Percentiles rank a stretch among this genome's conserved stretches.
Evolutionary conservation across 345 rosid species (phyloP).

Genomic region (Euphorbia pulcherrima): DNA sequence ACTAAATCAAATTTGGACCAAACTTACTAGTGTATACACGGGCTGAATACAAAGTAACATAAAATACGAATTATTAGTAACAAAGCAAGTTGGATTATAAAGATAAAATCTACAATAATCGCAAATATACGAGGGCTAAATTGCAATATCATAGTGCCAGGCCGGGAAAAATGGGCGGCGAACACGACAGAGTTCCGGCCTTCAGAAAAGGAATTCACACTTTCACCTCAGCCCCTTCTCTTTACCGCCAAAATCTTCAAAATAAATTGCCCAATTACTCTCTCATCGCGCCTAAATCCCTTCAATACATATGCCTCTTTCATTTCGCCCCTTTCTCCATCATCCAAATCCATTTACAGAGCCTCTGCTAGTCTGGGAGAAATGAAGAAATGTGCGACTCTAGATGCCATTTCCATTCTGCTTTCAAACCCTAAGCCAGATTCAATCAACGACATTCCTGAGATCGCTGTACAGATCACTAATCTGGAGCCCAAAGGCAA

Average conservation of each 20-base stretch:
- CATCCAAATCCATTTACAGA: not conserved
- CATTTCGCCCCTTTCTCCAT: not conserved
- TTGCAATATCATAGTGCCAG: not conserved
- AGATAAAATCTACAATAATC: not conserved
- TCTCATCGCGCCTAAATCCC: constrained; percentile 13
- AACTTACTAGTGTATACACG: no score
- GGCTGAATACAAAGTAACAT: no score
- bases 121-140: not conserved
- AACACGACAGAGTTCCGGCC: constrained; percentile 7
- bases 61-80: no score
- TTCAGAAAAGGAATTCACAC: not conserved
- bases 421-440: constrained; percentile 65
- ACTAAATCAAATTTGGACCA: no score
- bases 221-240: not conserved
- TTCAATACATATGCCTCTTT: not conserved
- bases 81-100: not conserved
- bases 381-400: constrained; percentile 51
- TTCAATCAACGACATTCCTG: constrained; percentile 44
- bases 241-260: not conserved
- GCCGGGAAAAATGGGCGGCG: not conserved
- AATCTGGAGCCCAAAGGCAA: constrained; percentile 81
- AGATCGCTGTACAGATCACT: constrained; percentile 65
- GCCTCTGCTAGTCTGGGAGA: not conserved
- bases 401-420: constrained; percentile 55
- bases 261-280: not conserved